These are phyloP conservation scores for Melastoma candidum DNA, from an alignment of 441 rosid species.

Conservation along the genomic window DNA sequence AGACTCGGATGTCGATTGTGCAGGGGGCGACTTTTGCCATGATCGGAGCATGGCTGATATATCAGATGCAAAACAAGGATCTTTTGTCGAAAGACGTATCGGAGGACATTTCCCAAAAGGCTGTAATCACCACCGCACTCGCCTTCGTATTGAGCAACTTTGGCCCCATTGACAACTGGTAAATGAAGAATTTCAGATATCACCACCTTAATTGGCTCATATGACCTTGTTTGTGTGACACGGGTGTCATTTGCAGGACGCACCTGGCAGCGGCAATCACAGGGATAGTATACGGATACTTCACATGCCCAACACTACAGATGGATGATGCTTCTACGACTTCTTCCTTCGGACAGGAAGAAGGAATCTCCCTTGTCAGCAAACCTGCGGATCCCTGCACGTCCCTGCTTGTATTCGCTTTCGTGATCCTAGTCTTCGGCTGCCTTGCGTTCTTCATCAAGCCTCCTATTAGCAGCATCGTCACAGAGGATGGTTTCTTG, in stretches of 20 bases:
- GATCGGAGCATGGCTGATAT: slow-evolving; percentile 81
- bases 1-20: slow-evolving; percentile 1
- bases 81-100: slow-evolving; percentile 30
- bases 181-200: slow-evolving; percentile 8
- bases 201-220: neutral
- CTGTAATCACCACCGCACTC: slow-evolving; percentile 46
- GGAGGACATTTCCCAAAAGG: slow-evolving; percentile 59
- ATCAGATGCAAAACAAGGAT: slow-evolving; percentile 54
- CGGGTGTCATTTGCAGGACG: slow-evolving; percentile 33
- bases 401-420: slow-evolving; percentile 40
- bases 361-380: slow-evolving; percentile 36
- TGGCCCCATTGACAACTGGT: slow-evolving; percentile 71
- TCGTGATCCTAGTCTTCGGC: slow-evolving; percentile 31
- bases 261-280: slow-evolving; percentile 60
- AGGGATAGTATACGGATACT: slow-evolving; percentile 50
- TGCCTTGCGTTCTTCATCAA: slow-evolving; percentile 37
- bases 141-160: slow-evolving; percentile 58
- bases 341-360: slow-evolving; percentile 29
- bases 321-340: slow-evolving; percentile 40
- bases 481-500: slow-evolving; percentile 11
- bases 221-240: neutral
- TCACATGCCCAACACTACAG: slow-evolving; percentile 54
- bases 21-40: slow-evolving; percentile 77
- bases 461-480: slow-evolving; percentile 34
- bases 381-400: slow-evolving; percentile 40